Conservation (phyloP, 177 flowering plant species). For the Telopea speciosissima region DNA sequence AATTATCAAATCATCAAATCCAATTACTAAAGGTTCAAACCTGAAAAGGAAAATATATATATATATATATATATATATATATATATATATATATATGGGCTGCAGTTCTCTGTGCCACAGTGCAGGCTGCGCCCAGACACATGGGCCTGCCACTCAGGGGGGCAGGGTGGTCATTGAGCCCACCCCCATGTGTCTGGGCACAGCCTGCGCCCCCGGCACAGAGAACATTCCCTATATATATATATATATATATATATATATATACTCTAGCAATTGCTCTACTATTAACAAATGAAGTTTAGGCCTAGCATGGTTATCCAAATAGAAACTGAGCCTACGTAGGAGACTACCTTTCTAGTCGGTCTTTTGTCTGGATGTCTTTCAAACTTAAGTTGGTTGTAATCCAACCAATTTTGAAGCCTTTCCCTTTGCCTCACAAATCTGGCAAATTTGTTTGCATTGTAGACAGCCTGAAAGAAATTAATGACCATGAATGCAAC, state of each 20-base stretch:
- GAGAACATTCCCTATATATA: too few species aligned
- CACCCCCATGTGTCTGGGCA: too few species aligned
- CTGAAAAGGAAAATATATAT: too few species aligned
- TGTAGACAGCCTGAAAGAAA: slow-evolving; percentile 66
- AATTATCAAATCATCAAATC: slow-evolving; percentile 1
- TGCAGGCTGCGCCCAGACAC: too few species aligned
- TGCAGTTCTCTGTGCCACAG: too few species aligned
- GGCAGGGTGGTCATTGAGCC: too few species aligned
- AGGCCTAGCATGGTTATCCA: not conserved
- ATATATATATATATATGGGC: too few species aligned
- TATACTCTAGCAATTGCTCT: not conserved
- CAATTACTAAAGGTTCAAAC: not conserved
- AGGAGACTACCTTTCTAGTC: slow-evolving; percentile 49
- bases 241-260: too few species aligned
- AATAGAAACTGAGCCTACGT: not conserved
- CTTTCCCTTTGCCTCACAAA: slow-evolving; percentile 61
- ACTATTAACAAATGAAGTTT: not conserved
- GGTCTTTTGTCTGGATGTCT: slow-evolving; percentile 78
- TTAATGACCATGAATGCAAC: not conserved
- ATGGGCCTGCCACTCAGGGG: too few species aligned
- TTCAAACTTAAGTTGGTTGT: slow-evolving; percentile 75
- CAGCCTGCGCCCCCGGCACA: too few species aligned
- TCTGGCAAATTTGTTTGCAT: slow-evolving; percentile 86
- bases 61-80: too few species aligned
- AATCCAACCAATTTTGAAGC: slow-evolving; percentile 87